phyloP scores from a whole-genome alignment of 257 asterid species.

The Solanum infundibuliforme region DNA sequence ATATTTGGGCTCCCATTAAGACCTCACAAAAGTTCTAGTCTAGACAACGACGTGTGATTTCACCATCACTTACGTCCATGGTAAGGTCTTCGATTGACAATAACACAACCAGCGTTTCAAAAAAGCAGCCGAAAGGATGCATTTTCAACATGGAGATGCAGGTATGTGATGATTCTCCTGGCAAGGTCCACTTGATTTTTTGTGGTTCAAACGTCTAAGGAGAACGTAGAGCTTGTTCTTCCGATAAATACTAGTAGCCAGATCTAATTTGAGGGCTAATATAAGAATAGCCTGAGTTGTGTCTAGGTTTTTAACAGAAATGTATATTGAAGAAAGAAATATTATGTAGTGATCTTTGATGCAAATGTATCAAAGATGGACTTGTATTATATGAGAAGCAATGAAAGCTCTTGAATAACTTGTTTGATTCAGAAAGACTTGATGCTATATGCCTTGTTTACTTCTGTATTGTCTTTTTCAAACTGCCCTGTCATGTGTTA shows the following conservation, averaged over 20 bases:
- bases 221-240: not conserved
- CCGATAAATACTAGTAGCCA: not conserved
- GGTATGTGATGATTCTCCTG: not conserved
- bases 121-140: not conserved
- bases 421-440: not conserved
- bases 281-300: not conserved
- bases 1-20: slow-evolving; percentile 90
- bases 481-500: not conserved
- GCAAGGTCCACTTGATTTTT: not conserved
- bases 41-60: slow-evolving; percentile 12
- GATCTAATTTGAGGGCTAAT: not conserved
- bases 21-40: slow-evolving; percentile 22
- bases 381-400: not conserved
- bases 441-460: not conserved
- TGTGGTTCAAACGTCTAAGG: not conserved
- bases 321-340: slow-evolving; percentile 3
- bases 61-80: slow-evolving; percentile 10
- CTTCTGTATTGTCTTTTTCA: not conserved
- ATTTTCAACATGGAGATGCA: not conserved
- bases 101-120: not conserved
- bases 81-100: slow-evolving; percentile 2
- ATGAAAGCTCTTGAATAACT: not conserved
- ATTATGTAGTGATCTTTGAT: slow-evolving; percentile 2
- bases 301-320: not conserved
- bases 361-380: not conserved